phyloP scores from a whole-genome alignment of 306 rosid species.

The Prunus kanzakura region DNA sequence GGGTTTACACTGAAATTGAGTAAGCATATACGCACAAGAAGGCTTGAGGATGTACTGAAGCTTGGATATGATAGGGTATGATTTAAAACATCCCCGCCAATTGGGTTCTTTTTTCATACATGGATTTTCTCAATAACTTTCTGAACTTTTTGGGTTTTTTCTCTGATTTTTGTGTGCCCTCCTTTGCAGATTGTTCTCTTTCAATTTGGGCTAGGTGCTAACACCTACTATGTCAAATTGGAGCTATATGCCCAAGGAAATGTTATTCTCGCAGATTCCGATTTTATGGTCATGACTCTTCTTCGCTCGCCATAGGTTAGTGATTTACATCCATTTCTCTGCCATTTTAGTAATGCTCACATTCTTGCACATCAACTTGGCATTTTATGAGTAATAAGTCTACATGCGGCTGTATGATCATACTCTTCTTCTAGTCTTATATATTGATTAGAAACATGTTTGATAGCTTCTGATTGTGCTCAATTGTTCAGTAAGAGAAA shows the following conservation, averaged over 20 bases:
- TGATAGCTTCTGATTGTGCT: slow-evolving; percentile 79
- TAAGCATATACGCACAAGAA: slow-evolving; percentile 86
- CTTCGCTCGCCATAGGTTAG: slow-evolving; percentile 17
- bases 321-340: too few species aligned
- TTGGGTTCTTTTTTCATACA: slow-evolving; percentile 4
- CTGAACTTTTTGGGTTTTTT: neutral
- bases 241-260: slow-evolving; percentile 97
- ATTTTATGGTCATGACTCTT: slow-evolving; percentile 84
- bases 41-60: slow-evolving; percentile 98
- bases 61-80: slow-evolving; percentile 95
- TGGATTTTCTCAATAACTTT: neutral
- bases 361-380: too few species aligned
- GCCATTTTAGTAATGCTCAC: too few species aligned
- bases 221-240: slow-evolving; percentile 79
- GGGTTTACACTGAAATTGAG: slow-evolving; percentile 81
- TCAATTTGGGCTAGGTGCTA: slow-evolving; percentile 91
- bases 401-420: too few species aligned
- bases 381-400: too few species aligned
- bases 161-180: neutral
- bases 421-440: too few species aligned
- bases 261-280: slow-evolving; percentile 78
- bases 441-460: neutral
- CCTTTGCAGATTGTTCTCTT: slow-evolving; percentile 65
- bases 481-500: too few species aligned
- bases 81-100: neutral